These are phyloP conservation scores for Leishmania guyanensis DNA, from an alignment of 208 protist species.

Conservation along the genomic window DNA sequence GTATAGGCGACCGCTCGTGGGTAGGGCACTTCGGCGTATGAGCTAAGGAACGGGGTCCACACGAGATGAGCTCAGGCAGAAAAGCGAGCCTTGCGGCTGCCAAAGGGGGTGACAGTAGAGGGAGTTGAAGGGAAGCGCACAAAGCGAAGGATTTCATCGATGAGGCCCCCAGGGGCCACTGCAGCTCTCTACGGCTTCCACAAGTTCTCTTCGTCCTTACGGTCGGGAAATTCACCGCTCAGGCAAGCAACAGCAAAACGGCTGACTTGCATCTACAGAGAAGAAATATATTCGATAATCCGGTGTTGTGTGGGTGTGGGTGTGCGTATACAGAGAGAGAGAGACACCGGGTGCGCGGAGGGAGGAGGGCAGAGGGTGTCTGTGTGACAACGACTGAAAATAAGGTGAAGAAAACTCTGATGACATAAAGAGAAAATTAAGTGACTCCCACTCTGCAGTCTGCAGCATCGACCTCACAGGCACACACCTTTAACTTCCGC, in stretches of 20 bases:
- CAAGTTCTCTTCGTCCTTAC: background rate
- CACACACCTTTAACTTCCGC: background rate
- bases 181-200: no score
- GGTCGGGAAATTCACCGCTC: background rate
- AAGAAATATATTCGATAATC: background rate
- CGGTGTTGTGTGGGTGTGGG: background rate
- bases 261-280: background rate
- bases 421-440: background rate
- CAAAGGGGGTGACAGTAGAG: background rate
- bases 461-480: background rate
- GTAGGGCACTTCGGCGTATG: background rate
- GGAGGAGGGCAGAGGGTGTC: background rate
- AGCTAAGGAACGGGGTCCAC: background rate
- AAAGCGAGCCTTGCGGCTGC: background rate
- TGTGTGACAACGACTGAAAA: background rate
- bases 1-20: background rate
- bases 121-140: background rate
- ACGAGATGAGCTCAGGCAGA: background rate
- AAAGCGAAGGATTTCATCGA: background rate
- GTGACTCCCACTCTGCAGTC: background rate
- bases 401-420: no score
- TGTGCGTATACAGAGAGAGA: background rate
- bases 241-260: background rate
- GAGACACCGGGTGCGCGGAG: background rate
- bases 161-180: background rate